Evolutionary conservation across 2,329 filamentous ascomycete species (phyloP).

Genomic region (Talaromyces albobiverticillius): DNA sequence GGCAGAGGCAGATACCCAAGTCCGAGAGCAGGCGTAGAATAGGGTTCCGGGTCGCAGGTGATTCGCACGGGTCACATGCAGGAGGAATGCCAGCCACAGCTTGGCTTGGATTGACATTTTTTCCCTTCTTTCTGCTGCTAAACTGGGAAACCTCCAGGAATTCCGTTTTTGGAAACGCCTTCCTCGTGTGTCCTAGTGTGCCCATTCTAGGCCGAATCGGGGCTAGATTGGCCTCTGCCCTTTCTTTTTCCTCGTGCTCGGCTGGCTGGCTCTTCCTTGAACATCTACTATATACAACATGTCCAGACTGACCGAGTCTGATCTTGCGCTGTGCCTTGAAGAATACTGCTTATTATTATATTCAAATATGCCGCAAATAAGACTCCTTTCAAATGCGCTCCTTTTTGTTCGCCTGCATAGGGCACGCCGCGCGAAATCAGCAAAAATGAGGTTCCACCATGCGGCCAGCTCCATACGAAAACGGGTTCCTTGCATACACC

Average conservation of each 20-base stretch:
- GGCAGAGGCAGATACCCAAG: neutral
- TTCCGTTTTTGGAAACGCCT: slow-evolving; percentile 4
- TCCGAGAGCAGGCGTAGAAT: neutral
- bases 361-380: neutral
- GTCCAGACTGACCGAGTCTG: too few species aligned
- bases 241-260: neutral
- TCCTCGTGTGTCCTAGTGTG: neutral
- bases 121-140: neutral
- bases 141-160: neutral
- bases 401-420: neutral
- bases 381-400: neutral
- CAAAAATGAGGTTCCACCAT: neutral
- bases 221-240: neutral
- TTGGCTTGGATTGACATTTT: neutral
- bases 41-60: slow-evolving; percentile 14
- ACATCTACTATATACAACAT: too few species aligned
- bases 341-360: neutral
- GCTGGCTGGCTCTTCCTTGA: too few species aligned
- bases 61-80: slow-evolving; percentile 12
- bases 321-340: neutral
- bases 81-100: neutral
- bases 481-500: slow-evolving; percentile 1
- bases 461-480: neutral
- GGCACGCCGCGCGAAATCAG: neutral
- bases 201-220: neutral